Evolutionary conservation across 257 asterid species (phyloP).

Genomic region (Forsythia viridissima): DNA sequence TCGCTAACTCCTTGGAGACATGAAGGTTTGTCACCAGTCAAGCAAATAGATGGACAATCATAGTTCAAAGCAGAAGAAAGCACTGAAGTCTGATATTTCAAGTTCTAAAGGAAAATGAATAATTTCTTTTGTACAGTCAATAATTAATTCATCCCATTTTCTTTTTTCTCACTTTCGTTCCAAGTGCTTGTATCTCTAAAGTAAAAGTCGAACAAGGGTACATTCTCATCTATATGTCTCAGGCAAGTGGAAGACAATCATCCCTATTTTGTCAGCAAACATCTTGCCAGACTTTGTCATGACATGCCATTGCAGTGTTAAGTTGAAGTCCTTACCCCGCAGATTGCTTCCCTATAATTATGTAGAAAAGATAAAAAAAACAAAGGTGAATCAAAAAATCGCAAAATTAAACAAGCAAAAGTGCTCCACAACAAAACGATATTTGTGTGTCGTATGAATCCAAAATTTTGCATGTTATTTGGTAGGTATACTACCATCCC

Average conservation of each 20-base stretch:
- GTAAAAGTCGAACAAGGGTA: not conserved
- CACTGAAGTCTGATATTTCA: not conserved
- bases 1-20: no score
- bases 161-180: not conserved
- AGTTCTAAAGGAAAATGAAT: not conserved
- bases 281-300: slow-evolving; percentile 63
- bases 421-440: slow-evolving; percentile 33
- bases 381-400: not conserved
- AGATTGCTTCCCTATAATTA: slow-evolving; percentile 53
- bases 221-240: slow-evolving; percentile 42
- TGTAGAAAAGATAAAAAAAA: not conserved
- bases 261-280: slow-evolving; percentile 50
- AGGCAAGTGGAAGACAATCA: slow-evolving; percentile 49
- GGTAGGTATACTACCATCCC: slow-evolving; percentile 73
- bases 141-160: not conserved
- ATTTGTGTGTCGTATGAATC: slow-evolving; percentile 64
- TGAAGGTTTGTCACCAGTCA: no score
- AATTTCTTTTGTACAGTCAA: not conserved
- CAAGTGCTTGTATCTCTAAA: slow-evolving; percentile 1
- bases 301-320: slow-evolving; percentile 62
- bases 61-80: not conserved
- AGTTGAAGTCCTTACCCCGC: slow-evolving; percentile 47
- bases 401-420: not conserved
- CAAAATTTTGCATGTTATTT: slow-evolving; percentile 58
- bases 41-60: not conserved